Conservation (phyloP, 495 filamentous ascomycete species). For the Choiromyces venosus region DNA sequence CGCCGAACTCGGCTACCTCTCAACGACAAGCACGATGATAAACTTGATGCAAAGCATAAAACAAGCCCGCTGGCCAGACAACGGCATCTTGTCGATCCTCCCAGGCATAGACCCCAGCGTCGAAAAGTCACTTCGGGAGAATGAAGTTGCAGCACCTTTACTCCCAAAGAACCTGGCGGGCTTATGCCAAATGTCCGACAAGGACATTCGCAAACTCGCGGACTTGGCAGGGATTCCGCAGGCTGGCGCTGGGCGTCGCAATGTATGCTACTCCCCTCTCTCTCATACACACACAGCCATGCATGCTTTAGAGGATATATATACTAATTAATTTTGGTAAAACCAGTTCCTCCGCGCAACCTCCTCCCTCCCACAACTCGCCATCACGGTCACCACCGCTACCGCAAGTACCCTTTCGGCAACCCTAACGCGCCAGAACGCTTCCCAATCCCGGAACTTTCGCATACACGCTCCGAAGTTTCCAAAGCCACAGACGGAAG, state of each 20-base stretch:
- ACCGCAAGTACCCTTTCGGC: conserved; percentile 60
- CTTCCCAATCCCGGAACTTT: conserved; percentile 55
- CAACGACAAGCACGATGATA: conserved; percentile 70
- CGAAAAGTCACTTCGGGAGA: not conserved
- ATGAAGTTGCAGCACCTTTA: conserved; percentile 28
- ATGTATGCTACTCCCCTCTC: conserved; percentile 3
- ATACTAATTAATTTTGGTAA: conserved; percentile 17
- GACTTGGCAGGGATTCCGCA: conserved; percentile 14
- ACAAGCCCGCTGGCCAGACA: conserved; percentile 81
- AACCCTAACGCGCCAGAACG: conserved; percentile 61
- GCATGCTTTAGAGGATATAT: not conserved
- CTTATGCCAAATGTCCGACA: conserved; percentile 47
- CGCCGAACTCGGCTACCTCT: conserved; percentile 78
- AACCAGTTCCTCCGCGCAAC: conserved; percentile 60
- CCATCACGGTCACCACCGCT: conserved; percentile 56
- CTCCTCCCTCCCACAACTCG: conserved; percentile 60
- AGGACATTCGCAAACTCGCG: conserved; percentile 44
- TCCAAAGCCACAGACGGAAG: conserved; percentile 92
- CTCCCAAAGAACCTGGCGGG: conserved; percentile 23
- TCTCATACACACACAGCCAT: not conserved
- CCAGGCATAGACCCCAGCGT: conserved; percentile 58
- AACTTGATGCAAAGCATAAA: conserved; percentile 86
- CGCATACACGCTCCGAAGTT: conserved; percentile 79
- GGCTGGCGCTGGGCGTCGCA: not conserved
- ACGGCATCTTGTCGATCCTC: conserved; percentile 70